Percentiles rank a stretch among this genome's conserved stretches.
Evolutionary conservation across 805 yeast species (phyloP).

Genomic region (Pichia exigua): DNA sequence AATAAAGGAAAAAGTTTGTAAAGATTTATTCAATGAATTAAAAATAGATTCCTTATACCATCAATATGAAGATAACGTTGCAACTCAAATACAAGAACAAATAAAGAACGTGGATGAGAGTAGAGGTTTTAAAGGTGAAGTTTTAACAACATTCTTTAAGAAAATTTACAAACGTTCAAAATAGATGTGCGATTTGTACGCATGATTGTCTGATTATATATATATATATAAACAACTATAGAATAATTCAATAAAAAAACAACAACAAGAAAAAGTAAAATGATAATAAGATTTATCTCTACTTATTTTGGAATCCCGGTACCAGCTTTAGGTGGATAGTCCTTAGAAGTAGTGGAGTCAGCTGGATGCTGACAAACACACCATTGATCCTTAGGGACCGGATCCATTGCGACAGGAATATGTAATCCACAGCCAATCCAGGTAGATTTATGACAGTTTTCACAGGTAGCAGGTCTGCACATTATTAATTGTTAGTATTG

Average conservation of each 20-base stretch:
- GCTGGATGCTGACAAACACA: slow-evolving; percentile 27
- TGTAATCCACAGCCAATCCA: slow-evolving; percentile 43
- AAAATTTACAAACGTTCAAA: slow-evolving; percentile 93
- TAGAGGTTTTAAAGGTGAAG: slow-evolving; percentile 87
- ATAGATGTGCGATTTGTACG: slow-evolving; percentile 28
- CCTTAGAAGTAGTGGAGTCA: slow-evolving; percentile 20
- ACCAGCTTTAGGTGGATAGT: slow-evolving; percentile 32
- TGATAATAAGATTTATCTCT: neutral
- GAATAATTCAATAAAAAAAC: neutral
- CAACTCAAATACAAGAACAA: slow-evolving; percentile 50
- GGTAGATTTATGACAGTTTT: slow-evolving; percentile 25
- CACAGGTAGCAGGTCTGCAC: slow-evolving; percentile 32
- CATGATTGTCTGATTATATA: no score
- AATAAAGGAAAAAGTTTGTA: slow-evolving; percentile 58
- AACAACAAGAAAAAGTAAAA: no score
- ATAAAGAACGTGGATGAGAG: slow-evolving; percentile 78
- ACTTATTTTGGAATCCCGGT: slow-evolving; percentile 20
- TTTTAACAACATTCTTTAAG: slow-evolving; percentile 73
- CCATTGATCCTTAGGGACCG: slow-evolving; percentile 31
- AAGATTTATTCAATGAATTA: slow-evolving; percentile 65
- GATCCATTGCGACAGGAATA: slow-evolving; percentile 34
- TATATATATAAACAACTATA: neutral
- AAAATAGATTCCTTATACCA: slow-evolving; percentile 62
- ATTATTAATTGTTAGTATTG: slow-evolving; percentile 19
- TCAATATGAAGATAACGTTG: slow-evolving; percentile 76